Conservation (phyloP, 148 eudicot species). For the Heliosperma pusillum region DNA sequence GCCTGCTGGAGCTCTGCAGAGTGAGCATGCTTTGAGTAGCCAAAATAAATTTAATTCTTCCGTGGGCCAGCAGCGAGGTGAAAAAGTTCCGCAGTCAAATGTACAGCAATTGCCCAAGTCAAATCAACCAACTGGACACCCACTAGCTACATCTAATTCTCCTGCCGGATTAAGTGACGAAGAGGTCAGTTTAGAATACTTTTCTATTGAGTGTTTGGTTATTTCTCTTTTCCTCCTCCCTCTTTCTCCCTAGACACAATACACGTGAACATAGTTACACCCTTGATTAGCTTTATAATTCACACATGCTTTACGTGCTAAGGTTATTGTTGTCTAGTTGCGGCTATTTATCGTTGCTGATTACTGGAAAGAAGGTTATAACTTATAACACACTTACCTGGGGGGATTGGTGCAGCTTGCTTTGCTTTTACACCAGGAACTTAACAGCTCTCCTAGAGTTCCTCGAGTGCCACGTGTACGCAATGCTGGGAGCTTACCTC, state of each 20-base stretch:
- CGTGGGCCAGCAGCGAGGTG: constrained; percentile 43
- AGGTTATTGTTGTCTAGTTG: neutral
- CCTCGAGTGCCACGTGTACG: constrained; percentile 95
- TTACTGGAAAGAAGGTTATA: constrained; percentile 5
- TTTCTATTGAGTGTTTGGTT: neutral
- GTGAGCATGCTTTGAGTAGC: constrained; percentile 38
- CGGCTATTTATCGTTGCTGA: neutral
- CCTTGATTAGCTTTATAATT: neutral
- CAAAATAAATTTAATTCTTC: constrained; percentile 46
- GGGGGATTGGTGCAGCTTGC: constrained; percentile 63
- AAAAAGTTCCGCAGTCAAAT: constrained; percentile 46
- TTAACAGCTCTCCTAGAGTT: constrained; percentile 97
- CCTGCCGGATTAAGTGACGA: constrained; percentile 87
- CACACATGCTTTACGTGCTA: neutral
- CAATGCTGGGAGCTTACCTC: constrained; percentile 80
- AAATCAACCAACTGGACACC: constrained; percentile 39
- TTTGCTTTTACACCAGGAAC: constrained; percentile 86
- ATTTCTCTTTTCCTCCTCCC: neutral
- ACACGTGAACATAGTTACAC: neutral
- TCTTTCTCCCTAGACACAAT: neutral
- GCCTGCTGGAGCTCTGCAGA: constrained; percentile 37
- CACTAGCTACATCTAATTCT: constrained; percentile 53
- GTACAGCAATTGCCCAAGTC: constrained; percentile 45
- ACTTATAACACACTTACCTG: neutral
- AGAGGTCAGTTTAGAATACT: constrained; percentile 51